Conservation (phyloP, 352 stramenopile species). For the Lagenidium giganteum region DNA sequence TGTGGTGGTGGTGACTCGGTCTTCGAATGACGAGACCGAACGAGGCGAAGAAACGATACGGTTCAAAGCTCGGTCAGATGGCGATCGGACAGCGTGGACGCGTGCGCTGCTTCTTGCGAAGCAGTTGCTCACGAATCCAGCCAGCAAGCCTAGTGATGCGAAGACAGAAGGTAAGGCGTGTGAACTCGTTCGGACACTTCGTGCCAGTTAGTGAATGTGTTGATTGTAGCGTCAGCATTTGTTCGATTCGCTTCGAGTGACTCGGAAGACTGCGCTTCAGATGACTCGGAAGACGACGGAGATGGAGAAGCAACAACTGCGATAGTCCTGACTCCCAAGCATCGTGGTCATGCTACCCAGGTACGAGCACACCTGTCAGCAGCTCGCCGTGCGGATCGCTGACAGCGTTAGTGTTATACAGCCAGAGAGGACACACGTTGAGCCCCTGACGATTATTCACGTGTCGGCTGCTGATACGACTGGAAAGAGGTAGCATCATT, state of each 20-base stretch:
- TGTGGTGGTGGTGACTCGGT: background rate
- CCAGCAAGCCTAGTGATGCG: too few relatives aligned
- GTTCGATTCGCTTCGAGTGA: conserved; percentile 18
- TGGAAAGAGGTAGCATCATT: background rate
- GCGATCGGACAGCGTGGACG: conserved; percentile 19
- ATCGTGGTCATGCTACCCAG: too few relatives aligned
- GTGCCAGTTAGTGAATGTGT: background rate
- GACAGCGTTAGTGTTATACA: background rate
- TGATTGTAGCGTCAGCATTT: conserved; percentile 3
- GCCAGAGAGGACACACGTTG: background rate
- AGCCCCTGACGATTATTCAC: background rate
- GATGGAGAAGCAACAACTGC: background rate
- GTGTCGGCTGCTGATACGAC: background rate
- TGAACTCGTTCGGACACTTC: background rate
- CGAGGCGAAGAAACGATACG: conserved; percentile 1
- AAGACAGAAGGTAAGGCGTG: background rate
- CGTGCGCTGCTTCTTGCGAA: conserved; percentile 16
- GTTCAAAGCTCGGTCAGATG: conserved; percentile 10
- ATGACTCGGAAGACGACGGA: conserved; percentile 16
- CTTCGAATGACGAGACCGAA: conserved; percentile 1
- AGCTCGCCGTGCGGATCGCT: too few relatives aligned
- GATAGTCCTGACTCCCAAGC: too few relatives aligned
- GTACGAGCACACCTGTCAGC: too few relatives aligned
- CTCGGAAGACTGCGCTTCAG: conserved; percentile 18
- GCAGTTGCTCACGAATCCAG: too few relatives aligned